Evolutionary conservation across 129 eudicot species (phyloP), one percentile per base, ranked within the genome.

Genomic region (Helianthus tuberosus): DNA sequence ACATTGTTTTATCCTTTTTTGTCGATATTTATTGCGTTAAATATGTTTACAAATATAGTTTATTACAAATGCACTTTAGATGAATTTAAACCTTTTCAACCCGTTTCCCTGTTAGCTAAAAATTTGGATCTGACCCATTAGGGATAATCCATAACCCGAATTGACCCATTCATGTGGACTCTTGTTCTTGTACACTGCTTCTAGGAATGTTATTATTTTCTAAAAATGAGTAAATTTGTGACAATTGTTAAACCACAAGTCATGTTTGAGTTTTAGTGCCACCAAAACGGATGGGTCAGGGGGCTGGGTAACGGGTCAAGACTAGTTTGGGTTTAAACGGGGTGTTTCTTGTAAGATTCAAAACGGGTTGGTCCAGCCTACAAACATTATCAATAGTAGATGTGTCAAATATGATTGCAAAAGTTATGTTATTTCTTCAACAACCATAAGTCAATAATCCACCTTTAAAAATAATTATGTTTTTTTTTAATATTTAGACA

Each of bases 401-500:
- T 54, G 8, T 6, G 15, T 71, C 12, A 53, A 70, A 54, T 16
- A 54, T 35, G 29, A 16, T n/a, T 69, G 32, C 32, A 16, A 35
- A 32, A 36, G 16, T 48, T 71, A 38, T 54, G 38, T 38, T 36
- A 67, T 3, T 67, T 7, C 49, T 6, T 35, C 48, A 38, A 14
- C 23, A 39, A 58, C 17, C 32, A 60, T 32, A 32, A 32, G 36
- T 32, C 36, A 32, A 32, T 32, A 32, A 32, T 32, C 36, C 36
- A 32, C 35, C 49, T 51, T 47, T 36, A 62, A 73, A 10, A 8
- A 14, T 60, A 6, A 47, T 49, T 52, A 10, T 35, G 36, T n/a
- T 51, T 41, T 15, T 57, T 11, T 39, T 36, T 15, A 50, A 50
- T 75, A 50, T 58, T 71, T 74, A 93, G 98, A 91, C 82, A n/a